A percentile compares a stretch with the other conserved stretches of the same genome.
phyloP scores from a whole-genome alignment of 1,284 basidiomycete species.

The Pseudozyma pruni region DNA sequence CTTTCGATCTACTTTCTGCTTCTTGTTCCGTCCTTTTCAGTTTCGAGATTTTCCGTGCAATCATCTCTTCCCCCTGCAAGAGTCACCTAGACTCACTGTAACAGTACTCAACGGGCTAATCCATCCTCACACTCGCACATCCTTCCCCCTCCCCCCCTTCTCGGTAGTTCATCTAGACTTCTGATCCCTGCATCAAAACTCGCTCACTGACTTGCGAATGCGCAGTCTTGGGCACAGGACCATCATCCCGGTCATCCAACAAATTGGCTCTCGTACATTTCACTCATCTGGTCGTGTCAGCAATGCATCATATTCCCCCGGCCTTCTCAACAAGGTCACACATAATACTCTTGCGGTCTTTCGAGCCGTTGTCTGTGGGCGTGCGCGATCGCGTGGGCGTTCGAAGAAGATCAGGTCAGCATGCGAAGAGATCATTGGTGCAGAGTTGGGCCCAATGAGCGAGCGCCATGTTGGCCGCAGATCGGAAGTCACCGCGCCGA shows the following conservation, averaged over 20 bases:
- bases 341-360: conserved; percentile 4
- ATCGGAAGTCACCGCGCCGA: conserved; percentile 16
- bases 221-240: conserved; percentile 14
- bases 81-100: conserved; percentile 50
- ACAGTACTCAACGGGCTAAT: conserved; percentile 54
- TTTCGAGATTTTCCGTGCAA: conserved; percentile 36
- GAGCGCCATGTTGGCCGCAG: neutral
- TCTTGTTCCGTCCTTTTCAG: conserved; percentile 12
- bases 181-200: conserved; percentile 7
- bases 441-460: conserved; percentile 1
- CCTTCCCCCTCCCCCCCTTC: neutral
- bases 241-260: conserved; percentile 19
- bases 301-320: conserved; percentile 49
- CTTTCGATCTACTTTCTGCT: conserved; percentile 13
- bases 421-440: neutral
- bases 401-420: too few species aligned
- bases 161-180: conserved; percentile 8
- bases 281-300: conserved; percentile 26
- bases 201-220: conserved; percentile 1
- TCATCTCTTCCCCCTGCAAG: conserved; percentile 44
- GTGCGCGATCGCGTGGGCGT: too few species aligned
- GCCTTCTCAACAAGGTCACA: conserved; percentile 64
- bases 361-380: too few species aligned
- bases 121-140: conserved; percentile 17
- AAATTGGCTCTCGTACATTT: conserved; percentile 6